Conservation (phyloP, 2,329 filamentous ascomycete genomes). For the Septoria linicola region DNA sequence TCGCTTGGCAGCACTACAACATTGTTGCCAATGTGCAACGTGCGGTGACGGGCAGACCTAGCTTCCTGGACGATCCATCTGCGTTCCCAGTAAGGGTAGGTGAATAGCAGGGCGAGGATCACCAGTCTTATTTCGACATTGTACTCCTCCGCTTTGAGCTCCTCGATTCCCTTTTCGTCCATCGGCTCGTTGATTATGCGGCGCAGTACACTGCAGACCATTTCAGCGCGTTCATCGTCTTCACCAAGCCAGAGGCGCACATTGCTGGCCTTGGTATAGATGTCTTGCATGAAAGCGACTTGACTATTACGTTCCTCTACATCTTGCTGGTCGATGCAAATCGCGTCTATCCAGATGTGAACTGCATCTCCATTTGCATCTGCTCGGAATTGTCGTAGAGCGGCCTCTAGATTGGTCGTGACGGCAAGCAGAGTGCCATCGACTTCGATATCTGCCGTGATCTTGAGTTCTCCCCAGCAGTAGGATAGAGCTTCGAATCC, state of each 20-base stretch:
- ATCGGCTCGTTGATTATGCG: background rate
- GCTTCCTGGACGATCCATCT: slow-evolving; percentile 18
- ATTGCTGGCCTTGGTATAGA: slow-evolving; percentile 9
- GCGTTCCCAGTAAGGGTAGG: slow-evolving; percentile 1
- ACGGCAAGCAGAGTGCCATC: background rate
- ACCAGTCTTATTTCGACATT: background rate
- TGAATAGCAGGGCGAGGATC: slow-evolving; percentile 2
- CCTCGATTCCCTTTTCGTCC: background rate
- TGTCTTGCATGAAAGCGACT: slow-evolving; percentile 18
- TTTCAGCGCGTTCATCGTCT: background rate
- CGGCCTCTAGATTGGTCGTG: slow-evolving; percentile 1
- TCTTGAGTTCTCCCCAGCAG: slow-evolving; percentile 10
- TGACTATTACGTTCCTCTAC: slow-evolving; percentile 13
- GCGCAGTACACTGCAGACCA: background rate
- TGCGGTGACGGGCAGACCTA: slow-evolving; percentile 1
- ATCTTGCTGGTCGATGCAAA: slow-evolving; percentile 23
- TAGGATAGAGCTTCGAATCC: slow-evolving; percentile 16
- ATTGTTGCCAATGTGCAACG: slow-evolving; percentile 1
- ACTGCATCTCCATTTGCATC: background rate
- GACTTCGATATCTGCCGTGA: slow-evolving; percentile 1
- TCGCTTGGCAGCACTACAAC: background rate
- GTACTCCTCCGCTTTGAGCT: background rate
- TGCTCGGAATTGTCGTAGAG: slow-evolving; percentile 1
- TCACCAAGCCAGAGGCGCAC: slow-evolving; percentile 18
- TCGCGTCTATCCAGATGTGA: slow-evolving; percentile 20